Percentiles rank a stretch among this genome's conserved stretches.
Evolutionary conservation across 805 yeast species (phyloP).

Genomic region (Myxozyma sirexii): DNA sequence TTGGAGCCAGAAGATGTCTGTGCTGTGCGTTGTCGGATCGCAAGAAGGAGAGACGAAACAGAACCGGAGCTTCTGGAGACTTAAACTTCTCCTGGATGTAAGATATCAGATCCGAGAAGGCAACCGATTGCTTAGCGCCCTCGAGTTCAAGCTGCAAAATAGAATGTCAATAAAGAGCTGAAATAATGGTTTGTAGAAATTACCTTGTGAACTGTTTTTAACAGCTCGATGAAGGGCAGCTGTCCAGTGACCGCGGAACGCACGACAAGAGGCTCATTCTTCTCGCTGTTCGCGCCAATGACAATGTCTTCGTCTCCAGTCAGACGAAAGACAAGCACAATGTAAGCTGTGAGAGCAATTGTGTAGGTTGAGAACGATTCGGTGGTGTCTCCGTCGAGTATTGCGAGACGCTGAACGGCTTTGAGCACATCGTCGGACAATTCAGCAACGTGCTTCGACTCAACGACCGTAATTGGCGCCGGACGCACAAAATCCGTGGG

Average conservation of each 20-base stretch:
- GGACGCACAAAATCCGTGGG: conserved; percentile 89
- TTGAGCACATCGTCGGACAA: conserved; percentile 36
- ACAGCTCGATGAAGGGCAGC: conserved; percentile 54
- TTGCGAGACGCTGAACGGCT: conserved; percentile 32
- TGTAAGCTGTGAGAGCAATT: conserved; percentile 65
- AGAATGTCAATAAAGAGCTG: background rate
- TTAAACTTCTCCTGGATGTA: conserved; percentile 53
- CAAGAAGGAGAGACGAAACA: conserved; percentile 51
- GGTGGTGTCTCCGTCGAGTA: conserved; percentile 24
- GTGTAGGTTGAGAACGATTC: conserved; percentile 35
- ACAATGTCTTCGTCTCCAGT: conserved; percentile 95
- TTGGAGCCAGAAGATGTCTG: conserved; percentile 24
- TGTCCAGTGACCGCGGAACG: conserved; percentile 55
- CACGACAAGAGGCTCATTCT: conserved; percentile 57
- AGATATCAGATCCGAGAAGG: conserved; percentile 60
- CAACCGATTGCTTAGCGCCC: conserved; percentile 46
- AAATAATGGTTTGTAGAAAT: background rate
- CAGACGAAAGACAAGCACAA: conserved; percentile 71
- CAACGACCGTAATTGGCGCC: conserved; percentile 64
- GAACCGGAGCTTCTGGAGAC: conserved; percentile 60
- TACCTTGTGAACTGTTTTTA: conserved; percentile 48
- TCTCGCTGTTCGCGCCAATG: conserved; percentile 66
- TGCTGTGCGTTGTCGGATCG: conserved; percentile 15
- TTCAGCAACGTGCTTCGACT: conserved; percentile 53
- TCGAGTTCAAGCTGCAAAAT: conserved; percentile 38